Base-by-base conservation (phyloP, 352 stramenopile genomes). In the Globisporangium lucens region DNA sequence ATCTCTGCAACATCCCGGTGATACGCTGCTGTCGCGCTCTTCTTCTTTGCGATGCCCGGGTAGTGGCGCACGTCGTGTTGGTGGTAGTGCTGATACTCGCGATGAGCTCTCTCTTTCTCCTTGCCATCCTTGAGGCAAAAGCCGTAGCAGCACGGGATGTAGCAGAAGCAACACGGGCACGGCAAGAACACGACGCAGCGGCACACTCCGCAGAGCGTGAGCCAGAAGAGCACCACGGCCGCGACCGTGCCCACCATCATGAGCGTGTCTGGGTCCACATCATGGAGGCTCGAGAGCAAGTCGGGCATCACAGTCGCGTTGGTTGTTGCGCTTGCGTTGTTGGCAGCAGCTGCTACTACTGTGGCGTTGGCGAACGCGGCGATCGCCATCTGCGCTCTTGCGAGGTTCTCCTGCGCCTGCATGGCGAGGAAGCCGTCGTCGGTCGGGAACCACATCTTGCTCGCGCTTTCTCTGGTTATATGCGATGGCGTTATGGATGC, bases 111-210 rank as follows among this genome's bases (percentile, higher is more conserved):
- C n/a, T 47, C 15, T 7, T 33, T 20, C 36, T 62, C 22, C 22
- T 30, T 15, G 3, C 55, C 36, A 6, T 36, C 33, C 51, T 71
- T 72, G 38, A 78, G 76, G 33, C 82, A 89, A 61, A 80, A 78
- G 66, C 77, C 75, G 60, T 74, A 89, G 47, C 78, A 85, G 47
- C 65, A 70, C 58, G 65, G 65, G 15, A 70, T 66, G 65, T 70
- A 70, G 36, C 65, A 70, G 57, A 52, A 56, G 51, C 58, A 70
- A 29, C 58, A 70, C 38, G 65, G 65, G 1, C 65, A 70, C 27
- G 65, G 65, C 4, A 10, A 5, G 12, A 3, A 66, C 24, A 65
- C 4, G 38, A 66, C 65, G 29, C 22, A 62, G 36, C 65, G 65
- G 49, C 65, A 70, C 36, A 70, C 5, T n/a, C 65, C 65, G 58